Evolutionary conservation across 2,329 filamentous ascomycete species (phyloP), one percentile per base, ranked within the genome.

Genomic region (Coleophoma crateriformis): DNA sequence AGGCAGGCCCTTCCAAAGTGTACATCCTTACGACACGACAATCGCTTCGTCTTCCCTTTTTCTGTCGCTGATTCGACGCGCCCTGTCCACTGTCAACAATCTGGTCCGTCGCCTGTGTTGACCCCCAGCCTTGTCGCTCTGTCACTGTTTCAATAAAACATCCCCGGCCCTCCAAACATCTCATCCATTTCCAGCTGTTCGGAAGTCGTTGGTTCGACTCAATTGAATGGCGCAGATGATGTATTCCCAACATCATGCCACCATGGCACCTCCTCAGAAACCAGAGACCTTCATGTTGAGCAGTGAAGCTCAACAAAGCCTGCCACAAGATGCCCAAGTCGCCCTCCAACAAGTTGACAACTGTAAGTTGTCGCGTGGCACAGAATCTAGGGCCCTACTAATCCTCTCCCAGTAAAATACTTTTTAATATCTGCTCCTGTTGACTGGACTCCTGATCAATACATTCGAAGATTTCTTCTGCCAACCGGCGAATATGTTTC

Each of bases 251-350:
- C 86, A 90, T 74, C 87, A 90, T 74, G 81, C 87, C 65, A 79
- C 85, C 61, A 96, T 96, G 89, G 87, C 88, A 62, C 86, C 88
- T 64, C 88, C 88, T 56, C 90, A 96, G 75, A 96, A 96, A 71
- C 94, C 94, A 60, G 94, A 99, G 78, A 97, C 94, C 38, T 99
- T 99, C 68, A 92, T 99, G 86, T 80, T 99, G 69, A 96, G 92
- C 68, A 91, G 87, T 64, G 92, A 97, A 74, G 92, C 94, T 54
- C 92, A 97, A 74, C 90, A 96, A 74, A 92, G 89, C 62, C 80
- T 99, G 58, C 94, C 94, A 49, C 90, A 95, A 61, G 94, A 97
- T 77, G 91, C 91, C 62, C 90, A 97, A 75, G 90, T 97, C 67
- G 94, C 94, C 54, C 79, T 99, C 60, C 92, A 97, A 71, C 94